Evolutionary conservation across 164 flowering plant genomes (phyloP), one percentile per base, ranked within the genome.

Genomic region (Kingdonia uniflora): DNA sequence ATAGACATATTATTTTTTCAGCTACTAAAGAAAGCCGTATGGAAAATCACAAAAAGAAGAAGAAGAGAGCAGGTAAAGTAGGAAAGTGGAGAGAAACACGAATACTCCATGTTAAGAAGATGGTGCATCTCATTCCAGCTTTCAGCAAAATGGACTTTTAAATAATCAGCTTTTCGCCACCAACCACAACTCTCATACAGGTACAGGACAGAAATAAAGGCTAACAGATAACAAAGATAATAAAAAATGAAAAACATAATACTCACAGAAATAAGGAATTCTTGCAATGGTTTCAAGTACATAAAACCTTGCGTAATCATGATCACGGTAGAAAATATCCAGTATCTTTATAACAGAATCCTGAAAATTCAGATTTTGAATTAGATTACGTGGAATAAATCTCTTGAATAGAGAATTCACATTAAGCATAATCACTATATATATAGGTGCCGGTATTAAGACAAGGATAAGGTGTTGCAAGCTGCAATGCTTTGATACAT

Each of bases 101-200:
- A 29, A 29, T 3, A 29, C 77, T 92, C 99, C 99, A 92, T 92
- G 59, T 88, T 92, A 57, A 92, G 95, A 65, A 92, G 73, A 74
- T 92, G 99, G 54, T 92, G 97, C 99, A 92, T 88, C 75, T 92
- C 99, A 67, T 88, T 88, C 95, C 96, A 88, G 78, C 95, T 92
- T 76, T 92, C 99, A 54, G 97, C 99, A 80, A 92, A 92, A 69
- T 92, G 97, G 52, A 92, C 96, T 78, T 88, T 81, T 64, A 92
- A 61, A 68, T 92, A 92, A 69, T 92, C 99, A 40, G 95, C 95
- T 67, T 79, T 74, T 76, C 98, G 77, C 95, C 99, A 92, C 99
- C 99, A 88, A 61, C 99, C 99, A 72, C 86, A 82, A 69, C 75
- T 86, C 82, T 92, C 95, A 58, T 92, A 92, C 95, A 88, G 60